phyloP scores from a whole-genome alignment of 108 stramenopile species.

The Fragilaria radians region DNA sequence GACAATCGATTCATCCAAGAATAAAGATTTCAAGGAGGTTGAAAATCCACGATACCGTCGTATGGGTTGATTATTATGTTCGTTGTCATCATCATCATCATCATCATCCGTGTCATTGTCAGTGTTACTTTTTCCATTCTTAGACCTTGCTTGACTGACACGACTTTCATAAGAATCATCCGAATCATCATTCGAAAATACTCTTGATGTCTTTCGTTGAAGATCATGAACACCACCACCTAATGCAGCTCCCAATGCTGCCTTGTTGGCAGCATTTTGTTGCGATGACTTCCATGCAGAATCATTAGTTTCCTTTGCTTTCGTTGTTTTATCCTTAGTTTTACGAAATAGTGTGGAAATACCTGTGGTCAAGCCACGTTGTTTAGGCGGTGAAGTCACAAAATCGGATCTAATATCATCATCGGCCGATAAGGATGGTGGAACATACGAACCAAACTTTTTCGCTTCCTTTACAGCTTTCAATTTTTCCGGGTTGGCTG shows the following conservation, averaged over 20 bases:
- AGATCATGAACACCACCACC: neutral
- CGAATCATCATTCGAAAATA: slow-evolving; percentile 32
- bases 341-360: slow-evolving; percentile 34
- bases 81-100: slow-evolving; percentile 1
- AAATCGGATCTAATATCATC: slow-evolving; percentile 5
- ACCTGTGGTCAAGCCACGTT: slow-evolving; percentile 20
- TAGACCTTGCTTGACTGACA: neutral
- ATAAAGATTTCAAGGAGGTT: slow-evolving; percentile 66
- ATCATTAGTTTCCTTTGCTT: neutral
- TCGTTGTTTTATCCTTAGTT: slow-evolving; percentile 2
- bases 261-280: too few relatives aligned
- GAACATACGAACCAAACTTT: too few relatives aligned
- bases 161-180: slow-evolving; percentile 26
- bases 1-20: slow-evolving; percentile 75
- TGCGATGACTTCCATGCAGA: too few relatives aligned
- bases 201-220: slow-evolving; percentile 5
- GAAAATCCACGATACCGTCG: slow-evolving; percentile 70
- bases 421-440: neutral
- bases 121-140: neutral
- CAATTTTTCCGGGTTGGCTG: too few relatives aligned
- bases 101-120: neutral
- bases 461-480: too few relatives aligned
- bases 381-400: slow-evolving; percentile 16
- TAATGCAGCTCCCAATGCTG: too few relatives aligned
- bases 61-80: slow-evolving; percentile 16